Evolutionary conservation across 495 filamentous ascomycete species (phyloP).

Genomic region (Lophium mytilinum): DNA sequence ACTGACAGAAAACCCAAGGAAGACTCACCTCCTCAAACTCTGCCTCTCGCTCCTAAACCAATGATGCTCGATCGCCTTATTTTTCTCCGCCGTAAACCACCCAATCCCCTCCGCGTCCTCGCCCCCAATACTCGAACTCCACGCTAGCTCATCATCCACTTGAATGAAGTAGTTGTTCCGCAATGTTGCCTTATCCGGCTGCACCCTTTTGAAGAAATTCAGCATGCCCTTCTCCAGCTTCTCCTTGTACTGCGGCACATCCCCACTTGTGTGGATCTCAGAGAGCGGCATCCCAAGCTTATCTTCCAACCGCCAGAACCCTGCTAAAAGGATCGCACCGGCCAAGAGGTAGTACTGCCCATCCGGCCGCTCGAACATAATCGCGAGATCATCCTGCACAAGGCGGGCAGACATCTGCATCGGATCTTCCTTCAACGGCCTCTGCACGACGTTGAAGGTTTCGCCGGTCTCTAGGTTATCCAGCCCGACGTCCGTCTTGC

Average conservation of each 20-base stretch:
- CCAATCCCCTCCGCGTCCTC: conserved; percentile 59
- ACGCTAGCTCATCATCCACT: conserved; percentile 35
- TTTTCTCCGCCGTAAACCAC: conserved; percentile 73
- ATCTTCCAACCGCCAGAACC: conserved; percentile 80
- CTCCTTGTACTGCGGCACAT: conserved; percentile 68
- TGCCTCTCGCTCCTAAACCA: conserved; percentile 77
- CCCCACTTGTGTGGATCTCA: conserved; percentile 76
- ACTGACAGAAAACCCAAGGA: not conserved
- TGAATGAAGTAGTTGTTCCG: conserved; percentile 40
- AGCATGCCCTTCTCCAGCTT: conserved; percentile 61
- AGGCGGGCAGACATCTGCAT: conserved; percentile 65
- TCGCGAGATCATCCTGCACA: conserved; percentile 76
- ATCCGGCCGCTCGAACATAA: conserved; percentile 75
- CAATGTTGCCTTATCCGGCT: conserved; percentile 32
- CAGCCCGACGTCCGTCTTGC: conserved; percentile 55
- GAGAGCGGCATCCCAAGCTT: conserved; percentile 78
- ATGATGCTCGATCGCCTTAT: conserved; percentile 65
- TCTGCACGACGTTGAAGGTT: conserved; percentile 57
- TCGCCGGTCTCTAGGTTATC: conserved; percentile 67
- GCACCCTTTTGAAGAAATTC: conserved; percentile 34
- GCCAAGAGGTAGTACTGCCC: conserved; percentile 81
- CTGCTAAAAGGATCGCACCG: conserved; percentile 69
- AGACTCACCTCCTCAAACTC: conserved; percentile 51
- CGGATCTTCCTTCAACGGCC: conserved; percentile 69
- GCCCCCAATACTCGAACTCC: conserved; percentile 63